Evolutionary conservation across 192 early-diverging fungal species (phyloP), one percentile per base, ranked within the genome.

Genomic region (Rhizophagus sp.): DNA sequence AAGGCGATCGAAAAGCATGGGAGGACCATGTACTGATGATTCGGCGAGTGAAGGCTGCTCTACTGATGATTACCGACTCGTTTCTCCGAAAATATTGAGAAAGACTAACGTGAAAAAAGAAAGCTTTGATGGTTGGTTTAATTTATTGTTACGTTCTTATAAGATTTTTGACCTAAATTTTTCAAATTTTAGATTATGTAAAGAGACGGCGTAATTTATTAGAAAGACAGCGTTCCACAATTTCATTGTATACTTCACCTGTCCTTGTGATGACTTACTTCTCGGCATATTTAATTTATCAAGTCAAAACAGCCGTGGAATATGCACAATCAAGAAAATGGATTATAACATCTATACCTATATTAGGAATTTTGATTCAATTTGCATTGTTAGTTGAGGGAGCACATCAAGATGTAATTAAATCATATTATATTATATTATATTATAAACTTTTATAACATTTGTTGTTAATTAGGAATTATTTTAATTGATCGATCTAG

Each of bases 371-470:
- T 3, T 47, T 80, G 13, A 65, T 88, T 64, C 83, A 84, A 70
- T 73, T 83, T 52, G 69, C 84, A 44, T 92, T 92, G 70, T 81
- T 81, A 49, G 76, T 82, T 3, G 90, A 92, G 44, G 91, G 91
- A 39, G 82, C 88, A 62, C 89, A 91, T 85, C 86, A 91, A 73
- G 71, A 84, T 76, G 90, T 90, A 88, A 50, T 78, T 25, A n/a
- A n/a, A 27, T 52, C 2, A 44, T 9, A 24, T 41, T 41, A 30
- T 30, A 30, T n/a, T 5, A 4, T 39, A 39, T 5, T 41, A 41
- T 8, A 41, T 41, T 41, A 41, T 41, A 41, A 41, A 5, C 39
- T 41, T 0, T 41, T 41, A 41, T 24, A 24, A 47, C 11, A 27
- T n/a, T 57, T 76, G 50, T 84, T 49, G 19, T 8, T 30, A 79